Base-by-base conservation (phyloP, 257 asterid species). In the Hygrophila difformis region DNA sequence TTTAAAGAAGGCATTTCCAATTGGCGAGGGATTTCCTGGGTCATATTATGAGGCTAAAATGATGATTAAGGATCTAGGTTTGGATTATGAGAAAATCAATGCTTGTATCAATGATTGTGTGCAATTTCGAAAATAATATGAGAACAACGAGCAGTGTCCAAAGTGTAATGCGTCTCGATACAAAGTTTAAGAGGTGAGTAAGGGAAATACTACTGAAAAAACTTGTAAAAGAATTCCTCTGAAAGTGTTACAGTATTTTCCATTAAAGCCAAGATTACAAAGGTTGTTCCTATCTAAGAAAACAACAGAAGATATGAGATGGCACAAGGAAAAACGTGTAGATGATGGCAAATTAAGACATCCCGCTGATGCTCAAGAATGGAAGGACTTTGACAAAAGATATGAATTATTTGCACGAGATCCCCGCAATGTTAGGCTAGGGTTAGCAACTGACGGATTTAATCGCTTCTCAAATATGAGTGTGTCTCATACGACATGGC, bases 11-110 rank as follows among this genome's bases (percentile, higher is more conserved):
- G 46, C 36, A 22, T 21, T 50, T 10, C 45, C 35, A 21, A 18
- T 35, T 20, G 35, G 23, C 7, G 56, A 36, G 22, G 10, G 15
- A 1, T 36, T 50, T 5, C 36, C 45, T 12, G 1, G 22, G 36
- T 50, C 56, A 14, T 39, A 39, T 39, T 39, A 39, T 39, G 45
- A 39, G 22, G 45, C 22, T 39, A 18, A 39, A 39, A 39, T n/a
- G 18, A 39, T 39, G 12, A 39, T 39, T 16, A 3, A 16, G 8
- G 45, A 39, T 8, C 45, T 39, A 7, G 22, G 22, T 39, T 39
- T 39, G 11, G 11, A 39, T 17, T 39, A 39, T 39, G 22, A 16
- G 22, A 39, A 39, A 39, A 37, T 37, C n/a, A n/a, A n/a, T n/a
- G n/a, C n/a, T n/a, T n/a, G n/a, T n/a, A n/a, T n/a, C n/a, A n/a